Conservation (phyloP, 1,284 basidiomycete genomes). For the Fomes fomentarius region DNA sequence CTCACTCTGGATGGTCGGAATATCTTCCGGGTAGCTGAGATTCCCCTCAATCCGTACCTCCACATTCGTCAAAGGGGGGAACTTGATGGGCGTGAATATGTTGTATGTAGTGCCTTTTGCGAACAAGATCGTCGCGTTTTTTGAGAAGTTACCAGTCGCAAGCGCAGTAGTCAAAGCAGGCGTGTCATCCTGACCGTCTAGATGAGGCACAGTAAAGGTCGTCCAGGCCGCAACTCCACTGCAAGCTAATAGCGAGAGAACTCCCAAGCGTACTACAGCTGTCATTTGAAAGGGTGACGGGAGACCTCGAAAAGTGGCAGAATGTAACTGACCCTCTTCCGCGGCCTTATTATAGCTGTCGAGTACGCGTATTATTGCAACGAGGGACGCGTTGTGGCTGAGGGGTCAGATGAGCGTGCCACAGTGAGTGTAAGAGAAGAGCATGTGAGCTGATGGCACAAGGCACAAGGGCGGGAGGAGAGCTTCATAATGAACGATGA, state of each 20-base stretch:
- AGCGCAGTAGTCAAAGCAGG: slow-evolving; percentile 48
- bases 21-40: slow-evolving; percentile 54
- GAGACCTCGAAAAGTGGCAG: too few relatives aligned
- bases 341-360: too few relatives aligned
- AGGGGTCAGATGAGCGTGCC: too few relatives aligned
- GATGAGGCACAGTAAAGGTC: slow-evolving; percentile 55
- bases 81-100: slow-evolving; percentile 58
- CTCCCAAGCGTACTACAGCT: not conserved
- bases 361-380: too few relatives aligned
- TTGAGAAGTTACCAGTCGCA: slow-evolving; percentile 40
- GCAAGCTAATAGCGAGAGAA: slow-evolving; percentile 2
- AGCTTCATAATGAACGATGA: too few relatives aligned
- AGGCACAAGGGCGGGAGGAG: too few relatives aligned
- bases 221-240: slow-evolving; percentile 42
- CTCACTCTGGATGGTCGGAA: slow-evolving; percentile 57
- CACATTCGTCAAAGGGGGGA: slow-evolving; percentile 57
- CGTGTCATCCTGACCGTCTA: slow-evolving; percentile 51
- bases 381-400: too few relatives aligned
- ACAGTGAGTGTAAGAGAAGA: too few relatives aligned
- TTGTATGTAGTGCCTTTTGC: slow-evolving; percentile 59
- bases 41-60: slow-evolving; percentile 63
- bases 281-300: too few relatives aligned
- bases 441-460: too few relatives aligned
- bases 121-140: slow-evolving; percentile 59
- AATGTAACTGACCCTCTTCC: too few relatives aligned